phyloP scores from a whole-genome alignment of 208 protist genomes.

The Leishmania amazonensis region DNA sequence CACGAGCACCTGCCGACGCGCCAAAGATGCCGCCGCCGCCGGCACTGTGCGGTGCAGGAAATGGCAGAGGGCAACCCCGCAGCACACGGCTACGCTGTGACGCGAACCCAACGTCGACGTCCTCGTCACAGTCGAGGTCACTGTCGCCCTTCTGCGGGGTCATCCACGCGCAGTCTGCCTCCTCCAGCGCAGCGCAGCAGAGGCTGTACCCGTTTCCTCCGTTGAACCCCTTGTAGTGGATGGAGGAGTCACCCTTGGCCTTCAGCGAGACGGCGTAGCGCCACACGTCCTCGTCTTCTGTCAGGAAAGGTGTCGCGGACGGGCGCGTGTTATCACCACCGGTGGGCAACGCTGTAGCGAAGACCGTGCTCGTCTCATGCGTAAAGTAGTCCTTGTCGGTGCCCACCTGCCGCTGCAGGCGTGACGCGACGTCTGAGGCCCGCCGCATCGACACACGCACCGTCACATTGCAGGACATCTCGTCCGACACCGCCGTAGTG shows the following conservation, averaged over 20 bases:
- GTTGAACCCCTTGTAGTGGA: conserved; percentile 81
- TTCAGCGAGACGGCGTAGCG: conserved; percentile 50
- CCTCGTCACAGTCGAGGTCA: conserved; percentile 19
- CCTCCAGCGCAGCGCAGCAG: conserved; percentile 65
- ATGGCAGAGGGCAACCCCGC: conserved; percentile 32
- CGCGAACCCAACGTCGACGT: neutral
- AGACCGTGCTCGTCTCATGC: neutral
- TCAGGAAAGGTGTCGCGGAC: conserved; percentile 1
- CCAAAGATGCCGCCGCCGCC: conserved; percentile 2
- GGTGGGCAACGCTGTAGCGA: neutral
- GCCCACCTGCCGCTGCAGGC: conserved; percentile 23
- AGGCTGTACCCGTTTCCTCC: conserved; percentile 77
- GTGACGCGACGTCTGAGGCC: conserved; percentile 8
- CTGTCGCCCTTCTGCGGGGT: conserved; percentile 30
- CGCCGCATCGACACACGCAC: conserved; percentile 32
- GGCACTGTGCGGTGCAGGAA: conserved; percentile 1
- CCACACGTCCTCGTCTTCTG: conserved; percentile 49
- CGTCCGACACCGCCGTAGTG: neutral
- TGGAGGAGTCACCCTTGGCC: conserved; percentile 32
- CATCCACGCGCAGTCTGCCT: conserved; percentile 41
- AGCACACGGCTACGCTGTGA: conserved; percentile 11
- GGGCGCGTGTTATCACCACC: neutral
- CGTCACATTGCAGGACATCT: conserved; percentile 29
- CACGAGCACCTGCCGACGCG: conserved; percentile 3
- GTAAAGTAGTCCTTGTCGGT: conserved; percentile 25